Evolutionary conservation across 371 early-diverging fungal genomes (phyloP).

Genomic region (Mortierella sp.): DNA sequence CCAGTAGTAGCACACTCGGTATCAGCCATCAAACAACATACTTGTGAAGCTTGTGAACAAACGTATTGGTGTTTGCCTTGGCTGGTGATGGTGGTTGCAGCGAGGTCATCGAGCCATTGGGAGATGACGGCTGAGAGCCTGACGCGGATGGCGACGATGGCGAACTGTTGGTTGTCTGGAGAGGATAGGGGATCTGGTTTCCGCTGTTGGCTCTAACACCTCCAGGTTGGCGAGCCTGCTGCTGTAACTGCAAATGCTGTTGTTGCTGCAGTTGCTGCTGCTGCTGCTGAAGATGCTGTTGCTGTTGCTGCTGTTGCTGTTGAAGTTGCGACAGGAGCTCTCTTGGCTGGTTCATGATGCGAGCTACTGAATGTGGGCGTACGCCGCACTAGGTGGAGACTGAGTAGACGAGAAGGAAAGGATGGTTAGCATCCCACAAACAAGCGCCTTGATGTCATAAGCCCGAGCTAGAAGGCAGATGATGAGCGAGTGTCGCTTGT

Average conservation of each 20-base stretch:
- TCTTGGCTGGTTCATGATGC: no score
- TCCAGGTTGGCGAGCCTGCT: constrained; percentile 49
- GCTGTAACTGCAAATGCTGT: constrained; percentile 15
- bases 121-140: constrained; percentile 62
- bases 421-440: no score
- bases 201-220: constrained; percentile 45
- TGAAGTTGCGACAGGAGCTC: constrained; percentile 14
- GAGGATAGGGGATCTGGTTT: constrained; percentile 56
- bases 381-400: no score
- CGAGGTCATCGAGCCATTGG: constrained; percentile 61
- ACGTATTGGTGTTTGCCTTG: constrained; percentile 65
- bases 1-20: no score
- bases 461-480: no score
- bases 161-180: constrained; percentile 48
- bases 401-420: no score
- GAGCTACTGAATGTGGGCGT: no score
- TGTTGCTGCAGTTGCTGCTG: constrained; percentile 26
- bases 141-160: constrained; percentile 58
- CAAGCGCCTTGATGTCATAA: no score
- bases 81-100: constrained; percentile 58
- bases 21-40: no score
- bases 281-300: constrained; percentile 28
- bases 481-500: no score
- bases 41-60: constrained; percentile 76
- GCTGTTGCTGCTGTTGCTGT: constrained; percentile 38